Evolutionary conservation across 139 green algal genomes (phyloP).

Genomic region (Pedinophyceae sp.): DNA sequence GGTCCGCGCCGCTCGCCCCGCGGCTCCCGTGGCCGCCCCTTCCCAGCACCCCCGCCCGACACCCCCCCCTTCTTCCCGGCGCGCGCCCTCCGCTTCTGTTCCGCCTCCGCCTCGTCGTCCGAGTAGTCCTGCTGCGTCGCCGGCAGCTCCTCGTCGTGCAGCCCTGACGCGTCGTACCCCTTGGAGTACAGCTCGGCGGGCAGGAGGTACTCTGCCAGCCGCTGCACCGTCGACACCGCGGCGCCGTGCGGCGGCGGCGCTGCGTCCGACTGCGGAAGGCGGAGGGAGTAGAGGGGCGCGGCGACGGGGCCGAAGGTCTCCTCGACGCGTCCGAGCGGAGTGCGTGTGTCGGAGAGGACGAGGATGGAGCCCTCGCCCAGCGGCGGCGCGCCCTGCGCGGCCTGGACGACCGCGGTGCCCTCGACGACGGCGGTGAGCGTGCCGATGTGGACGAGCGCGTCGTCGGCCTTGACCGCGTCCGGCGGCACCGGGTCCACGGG

Average conservation of each 20-base stretch:
- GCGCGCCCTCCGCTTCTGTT: neutral
- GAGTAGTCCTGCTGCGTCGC: neutral
- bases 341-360: neutral
- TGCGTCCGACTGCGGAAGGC: neutral
- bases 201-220: neutral
- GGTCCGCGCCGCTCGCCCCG: too few relatives aligned
- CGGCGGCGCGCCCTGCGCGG: neutral
- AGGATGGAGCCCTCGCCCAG: neutral
- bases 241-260: neutral
- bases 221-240: neutral
- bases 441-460: too few relatives aligned
- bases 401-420: neutral
- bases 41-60: too few relatives aligned
- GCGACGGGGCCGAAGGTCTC: neutral
- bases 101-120: neutral
- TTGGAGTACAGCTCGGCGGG: slow-evolving; percentile 1
- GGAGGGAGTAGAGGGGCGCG: neutral
- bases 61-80: neutral
- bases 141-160: slow-evolving; percentile 1
- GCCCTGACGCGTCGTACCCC: slow-evolving; percentile 1
- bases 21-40: too few relatives aligned
- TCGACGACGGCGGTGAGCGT: neutral
- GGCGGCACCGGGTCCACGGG: too few relatives aligned
- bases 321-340: neutral
- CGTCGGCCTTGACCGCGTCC: too few relatives aligned